Evolutionary conservation across 257 asterid genomes (phyloP), one percentile per base, ranked within the genome.

Genomic region (Penstemon barbatus): DNA sequence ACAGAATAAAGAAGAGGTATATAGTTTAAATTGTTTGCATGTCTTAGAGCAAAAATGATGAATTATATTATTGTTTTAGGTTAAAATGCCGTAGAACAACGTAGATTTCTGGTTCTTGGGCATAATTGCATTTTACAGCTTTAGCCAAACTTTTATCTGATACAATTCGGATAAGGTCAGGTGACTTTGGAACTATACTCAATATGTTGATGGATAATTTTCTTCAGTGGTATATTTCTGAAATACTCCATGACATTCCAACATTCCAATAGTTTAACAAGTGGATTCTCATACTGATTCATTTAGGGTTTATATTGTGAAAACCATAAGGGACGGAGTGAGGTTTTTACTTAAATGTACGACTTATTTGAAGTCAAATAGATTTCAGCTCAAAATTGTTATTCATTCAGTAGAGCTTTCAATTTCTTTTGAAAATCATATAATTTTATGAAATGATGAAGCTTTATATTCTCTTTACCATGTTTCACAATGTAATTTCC

Each of bases 1-100:
- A 48, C 86, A 80, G 42, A 82, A 77, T 63, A 78, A 80, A 75
- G 92, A 85, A 49, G 96, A 85, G 92, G 97, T 85, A 86, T 85
- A 86, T 60, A 80, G 58, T 42, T 49, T 36, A 50, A 57, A 51
- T 65, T 72, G 33, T 25, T 25, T 25, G 33, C 33, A 25, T 25
- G 33, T 25, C 33, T 25, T 25, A 1, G 4, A 56, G 41, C 38
- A 12, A 56, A 63, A 25, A 25, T 25, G 33, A 25, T 25, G 33
- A 25, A 25, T 2, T 25, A 25, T 25, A 25, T 25, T 25, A 25
- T 25, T 25, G 33, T 25, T 25, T 25, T 25, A 25, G 33, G 33
- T 25, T 25, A 2, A 25, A 25, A 25, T 25, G 33, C 33, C 33
- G 33, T 2, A 25, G 33, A 25, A 25, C 33, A 25, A 25, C 33